Conservation (phyloP, 192 early-diverging fungal genomes). For the Coemansia asiatica region DNA sequence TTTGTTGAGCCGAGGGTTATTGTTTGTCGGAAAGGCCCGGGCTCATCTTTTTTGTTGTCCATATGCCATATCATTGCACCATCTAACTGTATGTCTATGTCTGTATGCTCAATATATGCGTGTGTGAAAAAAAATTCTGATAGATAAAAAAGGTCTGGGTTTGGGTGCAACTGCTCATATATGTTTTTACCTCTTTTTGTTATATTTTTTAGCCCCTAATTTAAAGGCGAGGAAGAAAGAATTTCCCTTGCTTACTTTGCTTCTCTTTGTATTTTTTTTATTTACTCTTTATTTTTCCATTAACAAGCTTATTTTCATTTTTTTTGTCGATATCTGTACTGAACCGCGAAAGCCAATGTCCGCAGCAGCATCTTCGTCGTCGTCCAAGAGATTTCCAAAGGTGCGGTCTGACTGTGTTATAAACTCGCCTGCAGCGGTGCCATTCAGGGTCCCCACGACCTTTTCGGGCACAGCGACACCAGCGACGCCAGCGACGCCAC, state of each 20-base stretch:
- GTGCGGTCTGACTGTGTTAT: constrained; percentile 44
- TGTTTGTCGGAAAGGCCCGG: no score
- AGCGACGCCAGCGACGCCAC: constrained; percentile 2
- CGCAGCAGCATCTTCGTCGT: constrained; percentile 1
- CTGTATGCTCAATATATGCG: not conserved
- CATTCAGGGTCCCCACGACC: constrained; percentile 16
- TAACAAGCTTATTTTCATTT: not conserved
- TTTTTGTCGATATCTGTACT: not conserved
- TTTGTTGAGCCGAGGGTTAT: no score
- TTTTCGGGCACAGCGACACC: constrained; percentile 4
- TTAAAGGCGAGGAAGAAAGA: not conserved
- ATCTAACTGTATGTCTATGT: no score
- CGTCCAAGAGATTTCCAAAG: constrained; percentile 6
- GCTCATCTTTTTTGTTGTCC: not conserved
- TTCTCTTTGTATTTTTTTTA: not conserved
- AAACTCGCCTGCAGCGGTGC: constrained; percentile 40
- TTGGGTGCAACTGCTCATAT: no score
- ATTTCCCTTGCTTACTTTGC: not conserved
- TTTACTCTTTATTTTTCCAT: not conserved
- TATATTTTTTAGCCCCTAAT: not conserved
- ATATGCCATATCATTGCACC: not conserved
- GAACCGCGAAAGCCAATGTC: no score
- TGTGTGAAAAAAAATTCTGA: not conserved
- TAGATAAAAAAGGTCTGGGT: no score
- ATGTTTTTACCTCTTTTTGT: no score